Conservation (phyloP, 768 basidiomycete species). For the Serpula lacrymans region DNA sequence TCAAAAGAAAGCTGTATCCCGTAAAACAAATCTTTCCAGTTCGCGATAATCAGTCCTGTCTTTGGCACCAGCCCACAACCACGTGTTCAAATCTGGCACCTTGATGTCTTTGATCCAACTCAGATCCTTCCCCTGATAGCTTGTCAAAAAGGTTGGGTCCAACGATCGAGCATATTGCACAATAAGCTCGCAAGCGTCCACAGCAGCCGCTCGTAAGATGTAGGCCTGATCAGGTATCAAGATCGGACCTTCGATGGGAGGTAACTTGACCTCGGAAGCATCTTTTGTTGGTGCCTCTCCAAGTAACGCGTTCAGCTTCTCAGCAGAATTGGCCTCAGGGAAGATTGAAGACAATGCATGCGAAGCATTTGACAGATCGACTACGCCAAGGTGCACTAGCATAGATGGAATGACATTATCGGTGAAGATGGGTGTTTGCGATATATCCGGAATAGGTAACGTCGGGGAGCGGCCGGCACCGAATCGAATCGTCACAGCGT, state of each 20-base stretch:
- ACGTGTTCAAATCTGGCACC: slow-evolving; percentile 63
- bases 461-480: slow-evolving; percentile 46
- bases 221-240: slow-evolving; percentile 63
- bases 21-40: slow-evolving; percentile 63
- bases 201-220: slow-evolving; percentile 71
- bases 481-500: slow-evolving; percentile 68
- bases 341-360: slow-evolving; percentile 46
- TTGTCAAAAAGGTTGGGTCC: slow-evolving; percentile 15
- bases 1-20: slow-evolving; percentile 70
- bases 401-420: slow-evolving; percentile 87
- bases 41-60: slow-evolving; percentile 68
- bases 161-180: slow-evolving; percentile 46
- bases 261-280: slow-evolving; percentile 13
- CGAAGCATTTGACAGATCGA: slow-evolving; percentile 56
- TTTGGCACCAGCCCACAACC: slow-evolving; percentile 84
- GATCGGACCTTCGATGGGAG: slow-evolving; percentile 47
- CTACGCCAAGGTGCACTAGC: slow-evolving; percentile 69
- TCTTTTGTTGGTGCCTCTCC: slow-evolving; percentile 17
- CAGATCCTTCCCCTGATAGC: slow-evolving; percentile 25
- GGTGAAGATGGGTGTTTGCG: slow-evolving; percentile 61
- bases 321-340: slow-evolving; percentile 39
- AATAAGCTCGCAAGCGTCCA: slow-evolving; percentile 75
- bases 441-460: slow-evolving; percentile 62
- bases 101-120: slow-evolving; percentile 56
- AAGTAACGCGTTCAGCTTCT: slow-evolving; percentile 40